A percentile compares a stretch with the other conserved stretches of the same genome.
These are phyloP conservation scores for Candolleomyces aberdarensis DNA, from an alignment of 768 basidiomycete species.

Conservation along the genomic window DNA sequence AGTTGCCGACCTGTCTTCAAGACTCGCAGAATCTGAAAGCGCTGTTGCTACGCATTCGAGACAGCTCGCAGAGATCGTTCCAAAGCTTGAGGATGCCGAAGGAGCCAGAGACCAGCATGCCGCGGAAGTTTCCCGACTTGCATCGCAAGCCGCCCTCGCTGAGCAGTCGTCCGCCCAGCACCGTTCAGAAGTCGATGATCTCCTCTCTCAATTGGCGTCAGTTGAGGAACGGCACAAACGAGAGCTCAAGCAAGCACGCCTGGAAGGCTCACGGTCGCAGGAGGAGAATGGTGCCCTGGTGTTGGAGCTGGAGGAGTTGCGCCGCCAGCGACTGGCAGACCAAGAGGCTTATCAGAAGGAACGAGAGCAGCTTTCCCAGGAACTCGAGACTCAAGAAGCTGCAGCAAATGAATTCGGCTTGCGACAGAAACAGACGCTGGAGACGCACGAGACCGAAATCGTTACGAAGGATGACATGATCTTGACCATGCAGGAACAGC, in stretches of 20 bases:
- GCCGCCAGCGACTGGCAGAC: constrained; percentile 46
- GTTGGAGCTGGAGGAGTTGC: constrained; percentile 46
- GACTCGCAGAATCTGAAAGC: neutral
- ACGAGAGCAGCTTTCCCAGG: constrained; percentile 47
- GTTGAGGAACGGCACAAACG: constrained; percentile 38
- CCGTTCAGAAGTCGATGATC: neutral
- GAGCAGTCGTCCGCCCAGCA: neutral
- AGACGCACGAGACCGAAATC: constrained; percentile 45
- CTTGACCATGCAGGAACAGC: constrained; percentile 45
- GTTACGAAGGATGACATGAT: constrained; percentile 49
- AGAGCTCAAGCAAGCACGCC: constrained; percentile 32
- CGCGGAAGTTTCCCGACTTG: neutral
- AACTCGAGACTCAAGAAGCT: constrained; percentile 59
- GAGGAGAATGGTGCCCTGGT: constrained; percentile 48
- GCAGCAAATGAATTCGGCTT: constrained; percentile 49
- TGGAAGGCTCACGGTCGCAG: constrained; percentile 29
- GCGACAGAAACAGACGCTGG: constrained; percentile 38
- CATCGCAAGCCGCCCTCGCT: neutral
- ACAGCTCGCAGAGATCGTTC: neutral
- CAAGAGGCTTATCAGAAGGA: constrained; percentile 45
- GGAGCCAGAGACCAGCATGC: neutral
- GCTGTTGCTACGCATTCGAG: neutral
- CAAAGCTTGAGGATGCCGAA: neutral
- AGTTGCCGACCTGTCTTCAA: constrained; percentile 5
- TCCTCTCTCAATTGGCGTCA: constrained; percentile 7